Base-by-base conservation (phyloP, 805 yeast genomes). In the Yarrowia divulgata region DNA sequence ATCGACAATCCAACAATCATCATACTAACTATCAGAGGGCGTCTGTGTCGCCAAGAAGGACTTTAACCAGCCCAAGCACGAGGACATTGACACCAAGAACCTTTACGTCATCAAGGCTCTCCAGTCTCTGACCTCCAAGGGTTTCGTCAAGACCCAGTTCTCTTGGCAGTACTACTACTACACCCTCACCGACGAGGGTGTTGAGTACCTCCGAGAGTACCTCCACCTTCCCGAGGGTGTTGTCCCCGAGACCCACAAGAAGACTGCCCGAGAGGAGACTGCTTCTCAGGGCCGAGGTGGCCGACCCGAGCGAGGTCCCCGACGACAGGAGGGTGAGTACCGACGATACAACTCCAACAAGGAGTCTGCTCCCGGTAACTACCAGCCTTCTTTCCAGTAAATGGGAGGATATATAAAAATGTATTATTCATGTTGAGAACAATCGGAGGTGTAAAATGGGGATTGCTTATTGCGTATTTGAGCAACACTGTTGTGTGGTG, bases 81-180 rank as follows among this genome's bases (percentile, higher is more conserved):
- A 95, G 81, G 98, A 92, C 81, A 91, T 95, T 83, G 97, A 90
- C 85, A 90, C 97, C 88, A 94, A 86, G 87, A 95, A 95, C 96
- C 90, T 95, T 84, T 95, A 84, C 82, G 99, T 81, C 80, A 92
- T 95, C 89, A 95, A 95, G 90, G 98, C 99, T 81, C 89, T 95
- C 84, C 99, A 95, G 87, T 94, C 98, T 74, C 91, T 95, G 84
- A 92, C 97, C 81, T 95, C 99, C 74, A 92, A 90, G 85, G 99
- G 99, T 84, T 95, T 81, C 90, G 98, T 95, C 85, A 93, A 94
- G 91, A 95, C 99, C 79, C 98, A 93, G 87, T 95, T 94, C 90
- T 94, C 98, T 81, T 95, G 99, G 99, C 98, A 93, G 89, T 92
- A 92, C 89, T 95, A 95, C 88, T 95, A 95, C 97, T 95, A 95